A percentile compares a stretch with the other conserved stretches of the same genome.
phyloP scores from a whole-genome alignment of 768 basidiomycete species.

The Termitomyces sp. region DNA sequence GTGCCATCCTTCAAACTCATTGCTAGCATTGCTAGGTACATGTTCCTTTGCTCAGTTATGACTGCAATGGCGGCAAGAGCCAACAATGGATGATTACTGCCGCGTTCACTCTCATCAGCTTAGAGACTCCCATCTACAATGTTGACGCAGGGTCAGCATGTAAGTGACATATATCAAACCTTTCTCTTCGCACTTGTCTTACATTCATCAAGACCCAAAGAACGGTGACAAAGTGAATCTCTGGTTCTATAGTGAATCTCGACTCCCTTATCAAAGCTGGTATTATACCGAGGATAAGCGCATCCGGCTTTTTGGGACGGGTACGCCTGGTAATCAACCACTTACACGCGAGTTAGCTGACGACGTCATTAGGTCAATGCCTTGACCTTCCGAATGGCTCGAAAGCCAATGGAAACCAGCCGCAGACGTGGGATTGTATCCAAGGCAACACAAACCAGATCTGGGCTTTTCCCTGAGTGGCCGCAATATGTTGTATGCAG shows the following conservation, averaged over 20 bases:
- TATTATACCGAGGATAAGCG: conserved; percentile 21
- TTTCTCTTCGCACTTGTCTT: not conserved
- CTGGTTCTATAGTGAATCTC: conserved; percentile 22
- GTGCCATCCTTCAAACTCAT: not conserved
- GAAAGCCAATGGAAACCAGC: conserved; percentile 19
- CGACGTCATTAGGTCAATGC: conserved; percentile 15
- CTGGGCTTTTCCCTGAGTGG: conserved; percentile 15
- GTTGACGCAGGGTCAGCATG: conserved; percentile 29
- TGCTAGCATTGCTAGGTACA: not conserved
- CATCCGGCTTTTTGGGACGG: conserved; percentile 17
- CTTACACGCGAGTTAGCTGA: not conserved
- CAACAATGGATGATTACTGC: conserved; percentile 27
- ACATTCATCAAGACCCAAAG: conserved; percentile 13
- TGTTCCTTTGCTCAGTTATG: conserved; percentile 21
- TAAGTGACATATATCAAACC: not conserved
- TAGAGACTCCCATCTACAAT: conserved; percentile 22
- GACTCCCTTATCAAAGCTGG: conserved; percentile 25
- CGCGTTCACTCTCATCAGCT: conserved; percentile 22
- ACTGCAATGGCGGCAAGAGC: conserved; percentile 26
- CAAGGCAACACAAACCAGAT: conserved; percentile 20
- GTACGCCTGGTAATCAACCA: conserved; percentile 3
- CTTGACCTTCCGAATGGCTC: conserved; percentile 23
- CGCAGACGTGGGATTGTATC: conserved; percentile 23
- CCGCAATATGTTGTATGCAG: too few species aligned
- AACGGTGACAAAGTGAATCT: conserved; percentile 24